Evolutionary conservation across 305 asterid species (phyloP).

Genomic region (Fraxinus albicans): DNA sequence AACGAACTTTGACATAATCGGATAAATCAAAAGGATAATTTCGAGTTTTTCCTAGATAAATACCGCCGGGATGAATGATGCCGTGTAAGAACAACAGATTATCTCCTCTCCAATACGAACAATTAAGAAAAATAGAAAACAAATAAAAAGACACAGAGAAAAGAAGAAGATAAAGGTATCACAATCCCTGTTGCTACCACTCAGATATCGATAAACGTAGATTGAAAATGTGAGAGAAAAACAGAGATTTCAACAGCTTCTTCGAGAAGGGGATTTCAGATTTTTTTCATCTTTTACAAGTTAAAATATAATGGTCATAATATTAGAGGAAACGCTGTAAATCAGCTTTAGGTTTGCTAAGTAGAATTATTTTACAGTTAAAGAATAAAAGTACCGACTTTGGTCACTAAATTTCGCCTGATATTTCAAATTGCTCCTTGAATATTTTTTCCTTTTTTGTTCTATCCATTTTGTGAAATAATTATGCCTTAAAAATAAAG

Average conservation of each 20-base stretch:
- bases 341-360: neutral
- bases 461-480: neutral
- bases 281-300: constrained; percentile 6
- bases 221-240: neutral
- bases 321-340: neutral
- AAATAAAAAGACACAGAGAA: neutral
- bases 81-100: neutral
- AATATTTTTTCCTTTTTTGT: neutral
- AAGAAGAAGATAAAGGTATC: neutral
- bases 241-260: constrained; percentile 14
- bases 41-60: neutral
- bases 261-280: constrained; percentile 19
- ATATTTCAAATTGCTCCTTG: neutral
- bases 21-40: constrained; percentile 21
- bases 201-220: neutral
- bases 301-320: neutral
- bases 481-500: too few species aligned
- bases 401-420: neutral
- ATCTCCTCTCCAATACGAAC: neutral
- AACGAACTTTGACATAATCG: constrained; percentile 26
- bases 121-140: neutral
- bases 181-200: neutral
- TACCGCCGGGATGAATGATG: neutral
- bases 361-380: neutral
- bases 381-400: neutral